phyloP scores from a whole-genome alignment of 2,329 filamentous ascomycete genomes.

The Dichotomopilus funicola region DNA sequence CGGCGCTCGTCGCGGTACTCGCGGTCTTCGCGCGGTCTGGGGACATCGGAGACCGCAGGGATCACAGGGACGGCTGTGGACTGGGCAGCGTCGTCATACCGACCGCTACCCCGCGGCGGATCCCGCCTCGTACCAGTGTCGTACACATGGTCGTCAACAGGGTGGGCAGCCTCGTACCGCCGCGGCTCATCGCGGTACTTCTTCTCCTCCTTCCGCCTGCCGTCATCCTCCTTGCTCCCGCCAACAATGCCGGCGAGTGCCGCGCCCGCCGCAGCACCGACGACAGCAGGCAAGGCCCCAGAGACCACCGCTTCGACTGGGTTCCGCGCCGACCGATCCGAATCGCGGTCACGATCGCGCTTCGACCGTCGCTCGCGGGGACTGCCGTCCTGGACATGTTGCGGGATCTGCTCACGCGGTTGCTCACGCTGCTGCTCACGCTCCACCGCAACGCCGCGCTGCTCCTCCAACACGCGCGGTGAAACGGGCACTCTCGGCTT shows the following conservation, averaged over 20 bases:
- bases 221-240: neutral
- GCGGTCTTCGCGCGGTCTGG: conserved; percentile 13
- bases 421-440: conserved; percentile 2
- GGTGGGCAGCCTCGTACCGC: conserved; percentile 7
- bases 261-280: conserved; percentile 8
- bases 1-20: conserved; percentile 21
- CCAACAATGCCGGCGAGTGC: neutral
- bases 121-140: neutral
- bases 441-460: conserved; percentile 25
- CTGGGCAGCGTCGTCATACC: no score
- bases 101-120: no score
- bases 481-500: conserved; percentile 71
- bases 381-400: conserved; percentile 3
- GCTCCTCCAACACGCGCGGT: conserved; percentile 57
- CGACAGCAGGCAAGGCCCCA: conserved; percentile 13
- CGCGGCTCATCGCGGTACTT: conserved; percentile 5
- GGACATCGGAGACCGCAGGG: conserved; percentile 6
- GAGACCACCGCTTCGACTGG: conserved; percentile 11
- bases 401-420: neutral
- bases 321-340: conserved; percentile 12
- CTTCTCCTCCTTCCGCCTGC: conserved; percentile 5
- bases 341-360: conserved; percentile 22
- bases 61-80: neutral
- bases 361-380: conserved; percentile 13
- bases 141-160: neutral